phyloP scores from a whole-genome alignment of 140 eudicot genomes.

The Erigeron philadelphicus region DNA sequence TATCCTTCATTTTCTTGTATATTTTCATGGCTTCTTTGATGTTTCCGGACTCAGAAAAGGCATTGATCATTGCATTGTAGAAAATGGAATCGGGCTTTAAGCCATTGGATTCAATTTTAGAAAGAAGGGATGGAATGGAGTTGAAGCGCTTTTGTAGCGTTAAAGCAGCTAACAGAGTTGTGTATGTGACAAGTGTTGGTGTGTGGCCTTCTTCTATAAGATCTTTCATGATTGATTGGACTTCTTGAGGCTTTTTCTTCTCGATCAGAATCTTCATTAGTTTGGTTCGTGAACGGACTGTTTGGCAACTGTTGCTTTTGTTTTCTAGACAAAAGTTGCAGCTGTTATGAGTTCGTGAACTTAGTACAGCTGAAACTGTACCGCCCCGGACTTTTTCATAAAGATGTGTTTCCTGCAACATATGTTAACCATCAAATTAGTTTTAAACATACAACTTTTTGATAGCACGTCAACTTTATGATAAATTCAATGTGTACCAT shows the following conservation, averaged over 20 bases:
- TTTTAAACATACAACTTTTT: neutral
- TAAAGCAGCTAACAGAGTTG: conserved; percentile 74
- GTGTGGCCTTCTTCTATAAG: conserved; percentile 79
- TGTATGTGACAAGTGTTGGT: conserved; percentile 89
- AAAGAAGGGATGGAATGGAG: conserved; percentile 65
- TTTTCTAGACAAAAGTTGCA: conserved; percentile 54
- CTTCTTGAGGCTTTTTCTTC: conserved; percentile 67
- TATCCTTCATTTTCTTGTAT: conserved; percentile 67
- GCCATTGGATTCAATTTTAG: conserved; percentile 67
- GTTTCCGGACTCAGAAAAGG: conserved; percentile 81
- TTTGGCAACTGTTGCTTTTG: conserved; percentile 60
- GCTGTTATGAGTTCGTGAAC: conserved; percentile 32
- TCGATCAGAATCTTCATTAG: conserved; percentile 67
- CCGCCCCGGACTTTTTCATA: conserved; percentile 44
- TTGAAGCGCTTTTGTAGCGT: conserved; percentile 64
- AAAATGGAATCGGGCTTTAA: conserved; percentile 82
- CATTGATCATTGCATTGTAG: conserved; percentile 86
- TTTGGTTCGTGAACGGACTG: conserved; percentile 72
- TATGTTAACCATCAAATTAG: neutral
- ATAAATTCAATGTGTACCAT: conserved; percentile 44
- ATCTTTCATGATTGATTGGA: conserved; percentile 55
- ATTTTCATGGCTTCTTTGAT: conserved; percentile 77
- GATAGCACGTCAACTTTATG: neutral
- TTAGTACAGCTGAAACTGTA: conserved; percentile 41
- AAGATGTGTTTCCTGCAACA: conserved; percentile 50